Evolutionary conservation across 257 asterid species (phyloP).

Genomic region (Solanum piurae): DNA sequence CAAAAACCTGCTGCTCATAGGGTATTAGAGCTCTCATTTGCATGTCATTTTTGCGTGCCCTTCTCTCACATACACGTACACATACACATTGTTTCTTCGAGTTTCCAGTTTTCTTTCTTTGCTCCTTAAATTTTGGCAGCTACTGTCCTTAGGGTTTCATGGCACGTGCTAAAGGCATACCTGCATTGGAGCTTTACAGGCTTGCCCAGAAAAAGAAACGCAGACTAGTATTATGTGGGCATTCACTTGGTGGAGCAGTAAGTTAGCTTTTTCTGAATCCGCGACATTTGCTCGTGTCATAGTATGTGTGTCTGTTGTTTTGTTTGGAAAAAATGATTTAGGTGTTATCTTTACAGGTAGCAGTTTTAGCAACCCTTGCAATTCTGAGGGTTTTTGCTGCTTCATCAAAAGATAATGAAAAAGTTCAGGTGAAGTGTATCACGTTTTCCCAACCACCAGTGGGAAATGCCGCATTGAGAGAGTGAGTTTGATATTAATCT

Average conservation of each 20-base stretch:
- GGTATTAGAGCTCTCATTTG: conserved; percentile 33
- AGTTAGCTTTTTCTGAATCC: neutral
- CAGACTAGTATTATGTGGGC: conserved; percentile 87
- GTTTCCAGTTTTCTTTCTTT: neutral
- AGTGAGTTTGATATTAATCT: conserved; percentile 33
- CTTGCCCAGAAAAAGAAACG: conserved; percentile 88
- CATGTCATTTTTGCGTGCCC: conserved; percentile 2
- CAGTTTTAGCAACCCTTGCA: conserved; percentile 92
- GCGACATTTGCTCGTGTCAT: neutral
- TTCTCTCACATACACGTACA: neutral
- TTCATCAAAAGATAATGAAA: conserved; percentile 76
- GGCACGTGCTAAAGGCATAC: conserved; percentile 99
- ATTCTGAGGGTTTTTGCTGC: conserved; percentile 78
- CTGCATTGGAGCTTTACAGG: conserved; percentile 88
- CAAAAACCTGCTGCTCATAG: conserved; percentile 92
- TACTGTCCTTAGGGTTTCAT: conserved; percentile 70
- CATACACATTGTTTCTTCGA: neutral
- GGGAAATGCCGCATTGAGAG: conserved; percentile 95
- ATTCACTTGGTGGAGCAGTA: conserved; percentile 96
- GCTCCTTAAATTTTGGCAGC: neutral
- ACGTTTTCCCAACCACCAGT: conserved; percentile 99
- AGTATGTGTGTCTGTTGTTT: neutral
- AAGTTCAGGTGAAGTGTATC: conserved; percentile 85
- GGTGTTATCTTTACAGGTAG: conserved; percentile 48
- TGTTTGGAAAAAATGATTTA: neutral